Percentiles rank a stretch among this genome's conserved stretches.
These are phyloP conservation scores for Trametes versicolor DNA, from an alignment of 1,284 basidiomycete species.

Conservation along the genomic window DNA sequence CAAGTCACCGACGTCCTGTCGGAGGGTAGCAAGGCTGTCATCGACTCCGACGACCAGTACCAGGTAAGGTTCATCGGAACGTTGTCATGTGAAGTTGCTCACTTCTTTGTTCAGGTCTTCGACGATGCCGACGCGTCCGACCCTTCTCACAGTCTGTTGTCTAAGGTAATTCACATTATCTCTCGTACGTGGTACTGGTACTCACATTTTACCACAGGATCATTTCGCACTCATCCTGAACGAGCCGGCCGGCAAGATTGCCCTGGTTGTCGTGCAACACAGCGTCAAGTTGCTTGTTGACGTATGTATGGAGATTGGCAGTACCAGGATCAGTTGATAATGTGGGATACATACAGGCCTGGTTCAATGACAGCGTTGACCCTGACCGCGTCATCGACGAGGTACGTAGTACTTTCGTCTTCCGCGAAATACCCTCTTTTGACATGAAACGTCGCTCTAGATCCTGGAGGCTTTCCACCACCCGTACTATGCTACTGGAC, in stretches of 20 bases:
- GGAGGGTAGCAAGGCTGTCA: conserved; percentile 74
- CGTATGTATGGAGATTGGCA: conserved; percentile 44
- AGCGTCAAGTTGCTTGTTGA: conserved; percentile 70
- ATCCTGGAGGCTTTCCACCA: conserved; percentile 77
- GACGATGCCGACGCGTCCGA: conserved; percentile 76
- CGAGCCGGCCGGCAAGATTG: conserved; percentile 79
- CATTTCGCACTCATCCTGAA: conserved; percentile 73
- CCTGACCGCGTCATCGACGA: conserved; percentile 59
- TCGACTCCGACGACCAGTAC: conserved; percentile 77
- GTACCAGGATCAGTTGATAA: not conserved
- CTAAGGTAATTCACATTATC: conserved; percentile 53
- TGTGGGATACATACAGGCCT: conserved; percentile 52
- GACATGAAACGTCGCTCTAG: conserved; percentile 40
- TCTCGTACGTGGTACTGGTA: not conserved
- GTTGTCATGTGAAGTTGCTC: not conserved
- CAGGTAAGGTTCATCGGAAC: conserved; percentile 47
- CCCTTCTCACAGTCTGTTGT: conserved; percentile 76
- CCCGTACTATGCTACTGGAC: conserved; percentile 68
- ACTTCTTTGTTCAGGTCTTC: conserved; percentile 59
- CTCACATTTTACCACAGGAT: conserved; percentile 50
- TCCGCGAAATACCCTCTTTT: not conserved
- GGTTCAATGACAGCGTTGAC: conserved; percentile 58
- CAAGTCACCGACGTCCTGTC: conserved; percentile 67
- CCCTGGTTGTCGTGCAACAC: conserved; percentile 71
- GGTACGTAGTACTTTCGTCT: conserved; percentile 43